Evolutionary conservation across 352 stramenopile species (phyloP).

Genomic region (Globisporangium nodosum): DNA sequence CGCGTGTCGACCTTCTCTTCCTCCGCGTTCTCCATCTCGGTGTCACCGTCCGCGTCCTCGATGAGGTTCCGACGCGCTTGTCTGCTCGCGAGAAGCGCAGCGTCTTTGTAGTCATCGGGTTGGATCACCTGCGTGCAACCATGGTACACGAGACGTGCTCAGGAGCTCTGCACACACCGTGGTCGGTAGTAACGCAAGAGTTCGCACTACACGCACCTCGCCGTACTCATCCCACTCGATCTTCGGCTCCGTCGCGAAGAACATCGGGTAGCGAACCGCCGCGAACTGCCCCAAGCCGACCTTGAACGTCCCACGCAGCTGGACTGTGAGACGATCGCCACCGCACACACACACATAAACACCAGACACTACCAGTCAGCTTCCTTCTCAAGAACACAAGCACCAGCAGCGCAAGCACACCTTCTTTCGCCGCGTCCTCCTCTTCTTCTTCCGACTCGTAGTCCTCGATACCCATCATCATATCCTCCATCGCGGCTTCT

Average conservation of each 20-base stretch:
- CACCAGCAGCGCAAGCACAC: slow-evolving; percentile 8
- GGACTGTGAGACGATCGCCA: slow-evolving; percentile 24
- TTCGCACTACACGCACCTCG: slow-evolving; percentile 31
- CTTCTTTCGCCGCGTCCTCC: slow-evolving; percentile 59
- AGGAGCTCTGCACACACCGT: neutral
- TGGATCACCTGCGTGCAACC: slow-evolving; percentile 54
- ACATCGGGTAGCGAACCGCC: slow-evolving; percentile 83
- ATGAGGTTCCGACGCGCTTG: slow-evolving; percentile 59
- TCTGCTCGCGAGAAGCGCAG: slow-evolving; percentile 51
- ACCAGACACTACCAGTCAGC: neutral
- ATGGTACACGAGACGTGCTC: neutral
- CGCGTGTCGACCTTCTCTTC: slow-evolving; percentile 60
- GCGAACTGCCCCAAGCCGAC: slow-evolving; percentile 81
- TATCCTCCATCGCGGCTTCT: slow-evolving; percentile 87
- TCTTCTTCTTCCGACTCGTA: slow-evolving; percentile 85
- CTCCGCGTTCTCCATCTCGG: slow-evolving; percentile 65
- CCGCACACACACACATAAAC: slow-evolving; percentile 1
- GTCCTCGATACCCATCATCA: slow-evolving; percentile 90
- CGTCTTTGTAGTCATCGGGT: slow-evolving; percentile 80
- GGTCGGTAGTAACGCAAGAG: neutral
- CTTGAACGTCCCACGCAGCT: slow-evolving; percentile 83
- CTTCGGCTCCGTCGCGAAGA: slow-evolving; percentile 81
- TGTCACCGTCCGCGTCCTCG: slow-evolving; percentile 53
- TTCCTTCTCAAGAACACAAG: neutral
- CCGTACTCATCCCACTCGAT: slow-evolving; percentile 89